Base-by-base conservation (phyloP, 2,329 filamentous ascomycete genomes). In the Torrubiella hemipterigena region DNA sequence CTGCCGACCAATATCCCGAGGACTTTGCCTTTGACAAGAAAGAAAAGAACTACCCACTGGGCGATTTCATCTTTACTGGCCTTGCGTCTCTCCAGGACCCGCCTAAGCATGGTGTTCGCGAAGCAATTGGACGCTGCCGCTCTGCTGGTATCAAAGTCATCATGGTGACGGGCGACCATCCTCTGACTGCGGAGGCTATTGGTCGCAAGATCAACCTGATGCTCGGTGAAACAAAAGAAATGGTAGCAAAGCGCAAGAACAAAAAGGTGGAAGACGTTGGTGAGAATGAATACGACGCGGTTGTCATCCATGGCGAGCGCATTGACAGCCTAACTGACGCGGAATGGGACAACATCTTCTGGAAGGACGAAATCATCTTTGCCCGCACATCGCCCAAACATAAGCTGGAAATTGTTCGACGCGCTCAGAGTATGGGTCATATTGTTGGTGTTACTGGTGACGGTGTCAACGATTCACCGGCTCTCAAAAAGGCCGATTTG, bases 391-490 rank as follows among this genome's bases (percentile, higher is more conserved):
- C 24, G 12, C 24, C 24, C 24, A 26, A 13, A 14, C 24, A 26
- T 14, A 26, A 26, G 24, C 24, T 26, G 7, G 24, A 26, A 26
- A 26, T 26, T 13, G 24, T 26, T 14, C 24, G 24, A 13, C 24
- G 24, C n/a, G 24, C 24, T 12, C 24, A 26, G n/a, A 26, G 24
- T 14, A 26, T 26, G 24, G 24, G 24, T 14, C 24, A 26, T 14
- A 26, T 26, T 26, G 24, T 26, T 13, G 24, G 24, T 13, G 24
- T 26, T 55, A 83, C 77, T 31, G 79, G 79, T 35, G 78, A 83
- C 43, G 79, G 79, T 37, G 78, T 82, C 27, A 83, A 83, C 45
- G 79, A 84, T 45, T 77, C 74, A 3, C 79, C 79, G 2, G 78
- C 77, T 4, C 65, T 83, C 14, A 75, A 78, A 46, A 65, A 69